These are phyloP conservation scores for Phoma sp. DNA, from an alignment of 2,329 filamentous ascomycete species.

Conservation along the genomic window DNA sequence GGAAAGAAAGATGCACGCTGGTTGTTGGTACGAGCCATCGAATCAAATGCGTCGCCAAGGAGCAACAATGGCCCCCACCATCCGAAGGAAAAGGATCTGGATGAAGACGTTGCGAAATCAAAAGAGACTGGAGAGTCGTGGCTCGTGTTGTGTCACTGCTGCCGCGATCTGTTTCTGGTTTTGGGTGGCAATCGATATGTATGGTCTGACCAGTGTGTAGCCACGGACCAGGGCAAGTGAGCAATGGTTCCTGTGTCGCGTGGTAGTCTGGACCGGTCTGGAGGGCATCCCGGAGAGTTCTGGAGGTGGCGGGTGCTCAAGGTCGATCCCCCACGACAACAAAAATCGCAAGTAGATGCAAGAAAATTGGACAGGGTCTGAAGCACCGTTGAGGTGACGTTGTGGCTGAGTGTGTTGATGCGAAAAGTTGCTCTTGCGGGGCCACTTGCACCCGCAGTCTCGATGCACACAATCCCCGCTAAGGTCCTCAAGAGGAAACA, in stretches of 20 bases:
- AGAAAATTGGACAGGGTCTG: background rate
- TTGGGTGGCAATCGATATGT: background rate
- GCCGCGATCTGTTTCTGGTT: background rate
- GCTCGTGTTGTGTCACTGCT: background rate
- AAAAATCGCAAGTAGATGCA: background rate
- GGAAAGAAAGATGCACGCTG: constrained; percentile 35
- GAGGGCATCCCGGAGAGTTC: background rate
- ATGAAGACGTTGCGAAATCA: background rate
- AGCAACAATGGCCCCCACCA: constrained; percentile 3
- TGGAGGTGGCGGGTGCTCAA: background rate
- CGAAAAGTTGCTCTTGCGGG: constrained; percentile 17
- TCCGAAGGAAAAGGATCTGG: constrained; percentile 4
- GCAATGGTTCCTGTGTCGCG: constrained; percentile 14
- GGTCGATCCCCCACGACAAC: background rate
- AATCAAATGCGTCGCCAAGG: constrained; percentile 1
- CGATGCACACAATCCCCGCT: constrained; percentile 6
- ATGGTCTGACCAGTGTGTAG: constrained; percentile 1
- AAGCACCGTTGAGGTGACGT: background rate
- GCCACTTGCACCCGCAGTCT: constrained; percentile 8
- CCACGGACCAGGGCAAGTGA: background rate
- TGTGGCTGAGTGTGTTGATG: background rate
- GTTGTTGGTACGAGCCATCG: constrained; percentile 19
- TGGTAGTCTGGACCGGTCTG: constrained; percentile 13
- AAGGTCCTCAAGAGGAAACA: background rate
- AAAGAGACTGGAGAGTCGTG: background rate